Evolutionary conservation across 2,329 filamentous ascomycete species (phyloP).

Genomic region (Phaeosphaeriaceae sp.): DNA sequence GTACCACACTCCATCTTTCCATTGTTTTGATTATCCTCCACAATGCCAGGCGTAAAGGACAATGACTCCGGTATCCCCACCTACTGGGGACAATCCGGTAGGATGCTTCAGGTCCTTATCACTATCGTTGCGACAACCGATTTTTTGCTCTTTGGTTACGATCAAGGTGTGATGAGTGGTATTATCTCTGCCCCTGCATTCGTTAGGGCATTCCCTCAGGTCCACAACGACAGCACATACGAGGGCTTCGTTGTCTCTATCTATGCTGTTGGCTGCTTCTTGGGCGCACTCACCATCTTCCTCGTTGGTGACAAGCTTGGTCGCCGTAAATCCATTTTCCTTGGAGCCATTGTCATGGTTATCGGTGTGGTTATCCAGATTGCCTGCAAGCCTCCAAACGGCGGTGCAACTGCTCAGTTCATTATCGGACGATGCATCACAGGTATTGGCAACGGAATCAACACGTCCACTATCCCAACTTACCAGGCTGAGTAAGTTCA

Average conservation of each 20-base stretch:
- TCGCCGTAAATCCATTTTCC: conserved; percentile 51
- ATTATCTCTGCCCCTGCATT: conserved; percentile 50
- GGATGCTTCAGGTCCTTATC: conserved; percentile 39
- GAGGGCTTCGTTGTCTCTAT: conserved; percentile 58
- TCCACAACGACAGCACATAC: conserved; percentile 43
- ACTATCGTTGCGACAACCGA: conserved; percentile 55
- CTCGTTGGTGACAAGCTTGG: conserved; percentile 50
- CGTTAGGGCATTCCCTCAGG: conserved; percentile 44
- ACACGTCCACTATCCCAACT: conserved; percentile 60
- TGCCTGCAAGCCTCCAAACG: conserved; percentile 30
- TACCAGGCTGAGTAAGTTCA: conserved; percentile 57
- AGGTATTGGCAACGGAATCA: conserved; percentile 61
- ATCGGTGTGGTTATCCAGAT: conserved; percentile 51
- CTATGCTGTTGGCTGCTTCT: conserved; percentile 58
- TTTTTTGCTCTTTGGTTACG: conserved; percentile 58
- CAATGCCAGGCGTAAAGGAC: conserved; percentile 35
- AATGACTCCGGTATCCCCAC: conserved; percentile 33
- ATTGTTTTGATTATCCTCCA: conserved; percentile 20
- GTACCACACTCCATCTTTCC: conserved; percentile 26
- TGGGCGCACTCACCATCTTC: conserved; percentile 50
- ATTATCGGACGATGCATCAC: conserved; percentile 60
- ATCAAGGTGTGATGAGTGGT: conserved; percentile 52
- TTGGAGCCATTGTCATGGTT: conserved; percentile 51
- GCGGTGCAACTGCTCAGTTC: conserved; percentile 54
- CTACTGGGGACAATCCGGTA: conserved; percentile 39